phyloP scores from a whole-genome alignment of 495 filamentous ascomycete species.

The Neurospora sp. region DNA sequence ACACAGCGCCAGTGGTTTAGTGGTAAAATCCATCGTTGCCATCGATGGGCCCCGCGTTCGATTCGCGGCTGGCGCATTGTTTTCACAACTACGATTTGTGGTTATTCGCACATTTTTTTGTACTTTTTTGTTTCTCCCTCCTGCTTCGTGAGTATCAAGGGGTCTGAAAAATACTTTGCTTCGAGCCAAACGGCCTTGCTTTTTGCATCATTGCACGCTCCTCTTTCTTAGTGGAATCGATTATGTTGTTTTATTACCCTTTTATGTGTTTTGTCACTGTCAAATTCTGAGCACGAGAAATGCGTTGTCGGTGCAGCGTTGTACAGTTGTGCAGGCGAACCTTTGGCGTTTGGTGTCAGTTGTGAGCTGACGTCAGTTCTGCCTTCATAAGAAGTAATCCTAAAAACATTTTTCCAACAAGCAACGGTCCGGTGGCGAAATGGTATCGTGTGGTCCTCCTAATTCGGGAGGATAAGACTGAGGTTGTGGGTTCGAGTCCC shows the following conservation, averaged over 20 bases:
- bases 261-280: neutral
- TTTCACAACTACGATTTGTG: neutral
- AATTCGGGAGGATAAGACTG: constrained; percentile 1
- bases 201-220: neutral
- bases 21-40: constrained; percentile 47
- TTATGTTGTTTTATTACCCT: neutral
- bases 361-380: neutral
- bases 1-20: constrained; percentile 32
- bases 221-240: neutral
- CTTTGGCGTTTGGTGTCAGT: neutral
- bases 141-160: neutral
- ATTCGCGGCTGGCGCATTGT: constrained; percentile 37
- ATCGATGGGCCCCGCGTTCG: constrained; percentile 45
- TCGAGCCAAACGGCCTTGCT: neutral
- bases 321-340: neutral
- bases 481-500: neutral
- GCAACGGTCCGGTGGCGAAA: neutral
- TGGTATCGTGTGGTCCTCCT: neutral
- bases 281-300: neutral
- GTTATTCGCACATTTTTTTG: neutral
- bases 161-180: neutral
- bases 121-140: neutral
- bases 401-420: neutral
- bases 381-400: neutral
- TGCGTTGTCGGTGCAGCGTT: neutral